phyloP scores from a whole-genome alignment of 345 rosid species.

The Eucalyptus coolabah region DNA sequence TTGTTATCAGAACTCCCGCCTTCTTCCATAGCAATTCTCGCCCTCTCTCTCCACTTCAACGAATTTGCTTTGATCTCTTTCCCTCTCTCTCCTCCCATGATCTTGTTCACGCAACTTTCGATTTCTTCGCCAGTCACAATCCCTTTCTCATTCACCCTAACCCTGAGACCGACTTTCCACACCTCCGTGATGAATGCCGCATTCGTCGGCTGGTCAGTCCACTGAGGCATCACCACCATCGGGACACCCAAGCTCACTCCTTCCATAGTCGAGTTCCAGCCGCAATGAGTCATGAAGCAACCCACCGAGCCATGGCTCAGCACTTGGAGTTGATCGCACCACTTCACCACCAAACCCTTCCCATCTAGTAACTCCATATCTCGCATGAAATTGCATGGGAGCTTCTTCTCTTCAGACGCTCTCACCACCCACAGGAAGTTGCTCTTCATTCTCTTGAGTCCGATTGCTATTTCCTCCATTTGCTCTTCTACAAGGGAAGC shows the following conservation, averaged over 20 bases:
- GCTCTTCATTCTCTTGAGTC: conserved; percentile 12
- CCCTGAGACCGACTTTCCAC: conserved; percentile 47
- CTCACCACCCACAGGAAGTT: conserved; percentile 48
- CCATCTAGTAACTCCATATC: conserved; percentile 1
- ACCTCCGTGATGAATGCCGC: conserved; percentile 36
- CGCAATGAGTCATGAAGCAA: conserved; percentile 41
- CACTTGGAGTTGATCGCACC: conserved; percentile 47
- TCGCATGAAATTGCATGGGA: conserved; percentile 10
- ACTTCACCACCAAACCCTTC: conserved; percentile 28
- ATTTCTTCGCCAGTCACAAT: conserved; percentile 28
- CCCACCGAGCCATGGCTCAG: conserved; percentile 24
- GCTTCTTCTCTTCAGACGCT: conserved; percentile 26
- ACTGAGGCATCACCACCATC: conserved; percentile 10
- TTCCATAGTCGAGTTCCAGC: conserved; percentile 30
- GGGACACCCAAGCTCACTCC: conserved; percentile 7
- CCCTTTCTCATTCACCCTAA: conserved; percentile 11
- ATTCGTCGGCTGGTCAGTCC: conserved; percentile 3
- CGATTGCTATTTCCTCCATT: conserved; percentile 37
- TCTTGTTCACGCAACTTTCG: conserved; percentile 24
- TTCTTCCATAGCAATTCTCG: conserved; percentile 21
- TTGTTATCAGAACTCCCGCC: conserved; percentile 49
- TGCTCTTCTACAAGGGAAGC: conserved; percentile 25
- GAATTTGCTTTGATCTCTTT: conserved; percentile 22
- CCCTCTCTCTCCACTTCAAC: conserved; percentile 34
- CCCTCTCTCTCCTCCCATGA: conserved; percentile 32